These are phyloP conservation scores for Boletus semigastroideus DNA, from an alignment of 1,284 basidiomycete genomes.

Conservation along the genomic window DNA sequence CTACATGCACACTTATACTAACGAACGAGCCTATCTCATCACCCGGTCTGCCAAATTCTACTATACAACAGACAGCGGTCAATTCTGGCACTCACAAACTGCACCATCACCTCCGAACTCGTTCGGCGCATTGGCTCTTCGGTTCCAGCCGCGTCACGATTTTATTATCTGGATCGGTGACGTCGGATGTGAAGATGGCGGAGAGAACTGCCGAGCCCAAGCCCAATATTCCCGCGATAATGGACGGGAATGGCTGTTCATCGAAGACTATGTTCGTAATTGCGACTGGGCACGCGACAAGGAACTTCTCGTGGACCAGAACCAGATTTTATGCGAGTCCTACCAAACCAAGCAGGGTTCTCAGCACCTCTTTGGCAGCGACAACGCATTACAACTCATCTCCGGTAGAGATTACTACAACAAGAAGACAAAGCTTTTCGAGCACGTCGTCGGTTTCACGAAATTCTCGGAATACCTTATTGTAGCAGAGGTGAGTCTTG, in stretches of 20 bases:
- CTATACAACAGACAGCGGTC: constrained; percentile 84
- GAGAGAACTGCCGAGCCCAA: constrained; percentile 63
- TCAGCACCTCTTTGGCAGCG: constrained; percentile 58
- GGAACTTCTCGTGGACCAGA: constrained; percentile 76
- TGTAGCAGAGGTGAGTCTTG: constrained; percentile 77
- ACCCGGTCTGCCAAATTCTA: constrained; percentile 66
- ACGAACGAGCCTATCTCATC: constrained; percentile 88
- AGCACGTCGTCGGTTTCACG: constrained; percentile 89
- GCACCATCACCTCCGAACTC: constrained; percentile 77
- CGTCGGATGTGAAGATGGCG: constrained; percentile 54
- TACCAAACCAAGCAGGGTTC: constrained; percentile 82
- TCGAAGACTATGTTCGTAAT: constrained; percentile 87
- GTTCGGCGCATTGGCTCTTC: constrained; percentile 75
- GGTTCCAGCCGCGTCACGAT: constrained; percentile 89
- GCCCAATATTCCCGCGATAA: constrained; percentile 77
- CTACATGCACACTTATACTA: constrained; percentile 79
- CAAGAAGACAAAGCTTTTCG: constrained; percentile 77
- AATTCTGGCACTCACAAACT: constrained; percentile 62
- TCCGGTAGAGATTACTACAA: constrained; percentile 77
- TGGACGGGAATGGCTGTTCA: constrained; percentile 72
- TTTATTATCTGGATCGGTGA: constrained; percentile 90
- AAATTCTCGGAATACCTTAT: constrained; percentile 96
- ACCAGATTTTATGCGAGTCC: constrained; percentile 91
- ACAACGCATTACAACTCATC: constrained; percentile 79
- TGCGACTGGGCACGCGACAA: constrained; percentile 91